Conservation (phyloP, 225 moss, liverwort and hornwort species). For the Pseudoscleropodium purum region DNA sequence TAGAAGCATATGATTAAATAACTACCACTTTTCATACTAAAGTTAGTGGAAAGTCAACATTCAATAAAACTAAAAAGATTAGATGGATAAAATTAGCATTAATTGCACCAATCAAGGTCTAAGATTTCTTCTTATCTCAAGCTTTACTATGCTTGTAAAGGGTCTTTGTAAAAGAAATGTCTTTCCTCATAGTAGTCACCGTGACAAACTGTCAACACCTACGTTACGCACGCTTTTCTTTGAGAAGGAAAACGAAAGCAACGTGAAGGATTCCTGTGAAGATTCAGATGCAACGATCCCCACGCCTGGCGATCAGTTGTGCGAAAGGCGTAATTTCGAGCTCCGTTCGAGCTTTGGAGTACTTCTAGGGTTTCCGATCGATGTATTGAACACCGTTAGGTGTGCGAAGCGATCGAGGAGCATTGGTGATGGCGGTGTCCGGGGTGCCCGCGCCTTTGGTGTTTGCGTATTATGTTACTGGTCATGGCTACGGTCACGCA, state of each 20-base stretch:
- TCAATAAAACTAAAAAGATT: too few relatives aligned
- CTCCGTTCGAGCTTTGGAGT: not conserved
- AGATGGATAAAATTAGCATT: not conserved
- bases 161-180: not conserved
- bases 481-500: constrained; percentile 89
- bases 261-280: not conserved
- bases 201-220: not conserved
- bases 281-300: not conserved
- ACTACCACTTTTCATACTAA: too few relatives aligned
- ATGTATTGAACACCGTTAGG: not conserved
- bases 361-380: constrained; percentile 3
- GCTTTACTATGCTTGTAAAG: not conserved
- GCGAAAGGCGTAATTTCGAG: not conserved
- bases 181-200: too few relatives aligned
- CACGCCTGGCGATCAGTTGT: not conserved
- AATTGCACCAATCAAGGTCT: not conserved
- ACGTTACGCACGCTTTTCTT: not conserved
- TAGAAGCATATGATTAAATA: too few relatives aligned
- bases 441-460: constrained; percentile 15
- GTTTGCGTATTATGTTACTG: constrained; percentile 89
- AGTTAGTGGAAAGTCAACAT: not conserved
- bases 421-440: constrained; percentile 1
- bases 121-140: not conserved
- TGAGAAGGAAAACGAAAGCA: not conserved
- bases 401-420: not conserved